Base-by-base conservation (phyloP, 2,329 filamentous ascomycete species). In the Verticillium nubilum region DNA sequence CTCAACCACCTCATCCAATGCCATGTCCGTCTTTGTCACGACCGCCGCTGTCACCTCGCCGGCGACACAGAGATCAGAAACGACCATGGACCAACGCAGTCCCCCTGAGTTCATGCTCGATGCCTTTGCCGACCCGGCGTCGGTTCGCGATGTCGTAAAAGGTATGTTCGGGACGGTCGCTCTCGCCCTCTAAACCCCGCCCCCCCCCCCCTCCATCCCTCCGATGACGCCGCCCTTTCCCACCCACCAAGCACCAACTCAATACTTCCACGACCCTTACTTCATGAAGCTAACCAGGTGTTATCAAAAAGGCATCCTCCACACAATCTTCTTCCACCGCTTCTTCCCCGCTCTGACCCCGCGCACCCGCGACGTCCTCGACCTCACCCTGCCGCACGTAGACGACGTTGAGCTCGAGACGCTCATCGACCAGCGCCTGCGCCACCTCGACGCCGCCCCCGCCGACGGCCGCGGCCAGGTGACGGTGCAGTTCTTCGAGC, bases 261-360 rank as follows among this genome's bases (percentile, higher is more conserved):
- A n/a, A n/a, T n/a, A n/a, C n/a, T n/a, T n/a, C n/a, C n/a, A n/a
- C n/a, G n/a, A n/a, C n/a, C n/a, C n/a, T n/a, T n/a, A n/a, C n/a
- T n/a, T n/a, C 42, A 50, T 25, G 9, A 13, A 9, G 15, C 33
- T 6, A 42, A 29, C 37, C 28, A 25, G 37, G 9, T 6, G 23
- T 9, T 6, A 25, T 35, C n/a, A 29, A 17, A 23, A 53, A 96
- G 94, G 90, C 64, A 90, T 97, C 72, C 84, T 98, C 56, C 93
- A 97, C 74, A 96, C 93, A 56, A 97, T 98, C 74, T 99, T 98
- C 86, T 98, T 98, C 83, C 93, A 97, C 79, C 90, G 95, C 70
- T 96, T 94, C 84, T 97, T 98, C 80, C 92, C 92, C 60, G 88
- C 91, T 60, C 84, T 97, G 67, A 80, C 85, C 50, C 94, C 95